Base-by-base conservation (phyloP, 2,329 filamentous ascomycete species). In the Nothomitra cinnamomea region DNA sequence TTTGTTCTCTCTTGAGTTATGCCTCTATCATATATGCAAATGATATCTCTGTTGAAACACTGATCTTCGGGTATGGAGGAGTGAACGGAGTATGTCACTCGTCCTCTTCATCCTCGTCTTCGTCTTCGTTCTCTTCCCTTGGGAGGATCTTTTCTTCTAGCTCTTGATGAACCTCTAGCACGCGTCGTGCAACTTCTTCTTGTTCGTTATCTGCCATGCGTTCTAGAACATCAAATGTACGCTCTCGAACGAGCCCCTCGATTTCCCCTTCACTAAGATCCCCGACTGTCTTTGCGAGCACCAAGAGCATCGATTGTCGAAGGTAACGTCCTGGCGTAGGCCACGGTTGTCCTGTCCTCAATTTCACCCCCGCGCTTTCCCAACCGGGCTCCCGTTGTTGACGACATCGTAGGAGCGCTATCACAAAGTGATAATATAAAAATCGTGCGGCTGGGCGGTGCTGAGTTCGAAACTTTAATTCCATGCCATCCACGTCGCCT, bases 361-460 rank as follows among this genome's bases (percentile, higher is more conserved):
- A 22, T 41, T 42, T 28, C 8, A n/a, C 24, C 51, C 51, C 50
- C 38, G 36, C 32, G n/a, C n/a, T 17, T 41, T 52, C 51, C 51
- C 51, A 52, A 17, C 51, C 51, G 7, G 28, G 28, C 36, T 38
- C n/a, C 13, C 36, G 3, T 10, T 8, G 40, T 28, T 52, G 51
- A 24, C 51, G 51, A 3, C 28, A 43, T 17, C 55, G 54, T n/a
- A 57, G 50, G 21, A 57, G 35, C 28, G 54, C 47, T 17, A 53
- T 36, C 19, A 53, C 55, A 28, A 53, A 53, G 38, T 57, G 53
- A 8, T 53, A 55, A 21, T 50, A 57, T n/a, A 57, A 43, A 36
- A 50, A 56, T 41, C 54, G 10, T n/a, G 49, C 36, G 2, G 49
- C 53, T 47, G 54, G 55, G n/a, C 55, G 55, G 49, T 57, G 53